phyloP scores from a whole-genome alignment of 2,329 filamentous ascomycete genomes.

The Paecilomyces fulvus region DNA sequence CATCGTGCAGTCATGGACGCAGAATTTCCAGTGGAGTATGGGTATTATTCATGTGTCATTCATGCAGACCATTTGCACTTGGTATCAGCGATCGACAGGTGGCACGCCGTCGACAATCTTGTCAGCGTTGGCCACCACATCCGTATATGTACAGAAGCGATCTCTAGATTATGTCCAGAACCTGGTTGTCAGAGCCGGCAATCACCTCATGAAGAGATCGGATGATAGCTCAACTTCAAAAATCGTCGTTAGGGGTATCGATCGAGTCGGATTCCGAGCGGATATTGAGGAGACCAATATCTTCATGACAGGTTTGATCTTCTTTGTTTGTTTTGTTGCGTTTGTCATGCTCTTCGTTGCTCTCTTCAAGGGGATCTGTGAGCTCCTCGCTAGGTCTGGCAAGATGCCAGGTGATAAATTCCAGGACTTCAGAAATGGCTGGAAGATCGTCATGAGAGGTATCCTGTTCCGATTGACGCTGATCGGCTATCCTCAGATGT shows the following conservation, averaged over 20 bases:
- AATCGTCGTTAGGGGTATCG: constrained; percentile 65
- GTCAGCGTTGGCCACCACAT: constrained; percentile 63
- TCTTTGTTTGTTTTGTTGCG: constrained; percentile 78
- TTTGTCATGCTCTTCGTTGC: constrained; percentile 64
- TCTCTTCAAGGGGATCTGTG: constrained; percentile 72
- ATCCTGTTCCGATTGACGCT: constrained; percentile 85
- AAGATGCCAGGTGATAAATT: constrained; percentile 82
- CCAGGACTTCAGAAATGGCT: constrained; percentile 86
- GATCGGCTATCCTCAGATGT: constrained; percentile 87
- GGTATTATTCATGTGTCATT: constrained; percentile 85
- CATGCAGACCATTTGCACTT: constrained; percentile 80
- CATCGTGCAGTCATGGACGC: constrained; percentile 85
- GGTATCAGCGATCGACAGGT: constrained; percentile 91
- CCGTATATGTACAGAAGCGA: constrained; percentile 73
- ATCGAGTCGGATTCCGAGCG: constrained; percentile 79
- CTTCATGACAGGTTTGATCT: constrained; percentile 82
- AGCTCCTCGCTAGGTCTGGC: constrained; percentile 63
- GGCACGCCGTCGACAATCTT: constrained; percentile 74
- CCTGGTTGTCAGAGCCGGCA: constrained; percentile 18
- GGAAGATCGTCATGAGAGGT: constrained; percentile 86
- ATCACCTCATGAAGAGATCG: constrained; percentile 48
- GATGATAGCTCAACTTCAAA: constrained; percentile 44
- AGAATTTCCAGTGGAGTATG: constrained; percentile 98
- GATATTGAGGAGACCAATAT: constrained; percentile 84
- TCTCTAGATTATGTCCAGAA: constrained; percentile 34